These are phyloP conservation scores for Botrytis squamosa DNA, from an alignment of 2,329 filamentous ascomycete species.

Conservation along the genomic window DNA sequence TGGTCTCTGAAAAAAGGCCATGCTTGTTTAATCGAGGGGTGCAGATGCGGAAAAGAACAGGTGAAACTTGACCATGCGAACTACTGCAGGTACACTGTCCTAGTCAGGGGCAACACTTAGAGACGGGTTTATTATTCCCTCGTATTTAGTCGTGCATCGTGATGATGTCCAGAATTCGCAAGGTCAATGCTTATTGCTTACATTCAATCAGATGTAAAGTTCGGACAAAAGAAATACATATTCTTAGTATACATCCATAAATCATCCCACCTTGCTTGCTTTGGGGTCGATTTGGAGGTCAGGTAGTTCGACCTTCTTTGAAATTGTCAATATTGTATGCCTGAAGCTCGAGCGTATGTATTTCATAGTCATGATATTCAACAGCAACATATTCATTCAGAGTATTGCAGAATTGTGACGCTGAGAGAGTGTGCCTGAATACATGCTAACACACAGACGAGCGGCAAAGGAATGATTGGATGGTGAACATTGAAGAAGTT, in stretches of 20 bases:
- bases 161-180: slow-evolving; percentile 12
- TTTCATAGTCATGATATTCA: not conserved
- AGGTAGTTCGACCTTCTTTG: not conserved
- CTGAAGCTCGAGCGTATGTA: not conserved
- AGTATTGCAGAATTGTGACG: not conserved
- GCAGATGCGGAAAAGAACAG: slow-evolving; percentile 7
- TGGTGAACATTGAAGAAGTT: not conserved
- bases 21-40: slow-evolving; percentile 13
- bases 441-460: not conserved
- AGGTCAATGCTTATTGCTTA: slow-evolving; percentile 18
- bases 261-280: not conserved
- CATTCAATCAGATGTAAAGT: slow-evolving; percentile 4
- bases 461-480: slow-evolving; percentile 19
- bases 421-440: not conserved
- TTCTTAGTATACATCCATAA: not conserved
- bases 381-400: not conserved
- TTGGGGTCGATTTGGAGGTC: not conserved
- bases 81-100: slow-evolving; percentile 20
- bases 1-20: not conserved
- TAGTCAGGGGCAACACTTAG: slow-evolving; percentile 9
- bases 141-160: slow-evolving; percentile 13
- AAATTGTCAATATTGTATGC: not conserved
- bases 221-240: not conserved
- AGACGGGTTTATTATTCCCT: not conserved
- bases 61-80: slow-evolving; percentile 16